Percentiles rank a stretch among this genome's conserved stretches.
These are phyloP conservation scores for Sporothrix humicola DNA, from an alignment of 2,329 filamentous ascomycete genomes.

Conservation along the genomic window DNA sequence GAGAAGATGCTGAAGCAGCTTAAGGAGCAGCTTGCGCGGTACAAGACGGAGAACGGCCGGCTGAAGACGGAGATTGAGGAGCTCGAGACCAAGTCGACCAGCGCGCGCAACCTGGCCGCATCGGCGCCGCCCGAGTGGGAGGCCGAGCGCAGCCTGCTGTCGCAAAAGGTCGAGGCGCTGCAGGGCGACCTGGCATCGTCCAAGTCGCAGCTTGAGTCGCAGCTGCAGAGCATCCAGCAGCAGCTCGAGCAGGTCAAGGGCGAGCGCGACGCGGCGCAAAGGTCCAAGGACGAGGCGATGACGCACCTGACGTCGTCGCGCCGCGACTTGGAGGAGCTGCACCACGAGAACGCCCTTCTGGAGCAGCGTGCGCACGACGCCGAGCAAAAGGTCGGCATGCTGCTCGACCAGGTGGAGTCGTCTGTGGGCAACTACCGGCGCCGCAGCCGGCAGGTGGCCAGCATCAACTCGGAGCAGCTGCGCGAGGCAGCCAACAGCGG, in stretches of 20 bases:
- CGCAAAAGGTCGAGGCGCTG: slow-evolving; percentile 70
- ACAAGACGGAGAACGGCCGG: slow-evolving; percentile 83
- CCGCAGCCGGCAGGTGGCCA: slow-evolving; percentile 65
- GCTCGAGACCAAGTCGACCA: slow-evolving; percentile 60
- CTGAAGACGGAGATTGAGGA: slow-evolving; percentile 81
- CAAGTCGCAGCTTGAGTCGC: slow-evolving; percentile 70
- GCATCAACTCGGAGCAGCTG: slow-evolving; percentile 57
- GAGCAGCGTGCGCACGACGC: slow-evolving; percentile 87
- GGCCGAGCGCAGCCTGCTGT: slow-evolving; percentile 70
- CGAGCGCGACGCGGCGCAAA: slow-evolving; percentile 71
- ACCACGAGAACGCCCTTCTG: slow-evolving; percentile 78
- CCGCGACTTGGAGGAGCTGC: slow-evolving; percentile 78
- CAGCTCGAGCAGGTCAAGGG: slow-evolving; percentile 69
- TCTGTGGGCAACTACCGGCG: slow-evolving; percentile 95
- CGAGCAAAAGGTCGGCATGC: slow-evolving; percentile 88
- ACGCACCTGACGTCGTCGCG: slow-evolving; percentile 65
- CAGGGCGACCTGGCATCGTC: slow-evolving; percentile 72
- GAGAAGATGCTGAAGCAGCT: slow-evolving; percentile 99
- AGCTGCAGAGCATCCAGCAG: slow-evolving; percentile 70
- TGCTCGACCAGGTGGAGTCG: slow-evolving; percentile 91
- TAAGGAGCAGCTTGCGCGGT: slow-evolving; percentile 93
- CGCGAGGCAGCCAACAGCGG: slow-evolving; percentile 44
- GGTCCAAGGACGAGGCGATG: slow-evolving; percentile 59
- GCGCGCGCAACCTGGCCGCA: slow-evolving; percentile 47
- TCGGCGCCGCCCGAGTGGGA: slow-evolving; percentile 69